Percentiles rank a stretch among this genome's conserved stretches.
Evolutionary conservation across 2,329 filamentous ascomycete species (phyloP).

Genomic region (Xylariomycetidae sp.): DNA sequence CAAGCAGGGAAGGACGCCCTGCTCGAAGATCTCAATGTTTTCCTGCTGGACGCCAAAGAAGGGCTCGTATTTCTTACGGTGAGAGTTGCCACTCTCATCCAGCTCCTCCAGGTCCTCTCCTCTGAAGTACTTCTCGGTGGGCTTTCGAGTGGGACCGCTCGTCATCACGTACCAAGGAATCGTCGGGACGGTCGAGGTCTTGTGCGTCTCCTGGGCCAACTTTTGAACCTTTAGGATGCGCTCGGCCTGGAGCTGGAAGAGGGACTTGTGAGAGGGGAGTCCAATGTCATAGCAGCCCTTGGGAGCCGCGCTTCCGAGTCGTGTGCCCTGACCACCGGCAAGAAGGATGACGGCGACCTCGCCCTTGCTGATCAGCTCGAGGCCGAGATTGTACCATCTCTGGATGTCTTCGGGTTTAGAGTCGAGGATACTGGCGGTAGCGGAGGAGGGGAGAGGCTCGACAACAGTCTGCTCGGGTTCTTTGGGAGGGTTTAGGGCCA

Average conservation of each 20-base stretch:
- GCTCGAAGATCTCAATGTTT: constrained; percentile 92
- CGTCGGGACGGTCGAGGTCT: constrained; percentile 51
- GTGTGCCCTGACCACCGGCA: constrained; percentile 94
- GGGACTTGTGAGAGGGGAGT: constrained; percentile 83
- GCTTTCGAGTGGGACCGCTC: constrained; percentile 83
- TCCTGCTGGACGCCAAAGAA: constrained; percentile 86
- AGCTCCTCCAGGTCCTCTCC: constrained; percentile 25
- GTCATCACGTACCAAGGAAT: constrained; percentile 99
- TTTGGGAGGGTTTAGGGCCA: constrained; percentile 73
- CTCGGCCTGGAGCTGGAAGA: constrained; percentile 98
- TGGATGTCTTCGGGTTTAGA: constrained; percentile 73
- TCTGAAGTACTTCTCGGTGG: constrained; percentile 87
- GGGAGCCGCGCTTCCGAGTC: constrained; percentile 87
- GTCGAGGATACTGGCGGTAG: constrained; percentile 87
- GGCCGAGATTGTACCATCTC: constrained; percentile 76
- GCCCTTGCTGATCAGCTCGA: constrained; percentile 75
- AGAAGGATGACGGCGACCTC: constrained; percentile 86
- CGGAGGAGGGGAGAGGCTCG: constrained; percentile 82
- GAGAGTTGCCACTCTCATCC: constrained; percentile 60
- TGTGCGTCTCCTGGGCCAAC: constrained; percentile 68
- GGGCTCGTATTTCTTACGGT: constrained; percentile 20
- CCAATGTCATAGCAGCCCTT: constrained; percentile 98
- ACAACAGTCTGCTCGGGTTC: constrained; percentile 53
- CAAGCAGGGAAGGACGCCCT: constrained; percentile 94
- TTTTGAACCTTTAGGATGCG: constrained; percentile 82